Conservation (phyloP, 2,329 filamentous ascomycete genomes). For the Apiospora pterosperma region DNA sequence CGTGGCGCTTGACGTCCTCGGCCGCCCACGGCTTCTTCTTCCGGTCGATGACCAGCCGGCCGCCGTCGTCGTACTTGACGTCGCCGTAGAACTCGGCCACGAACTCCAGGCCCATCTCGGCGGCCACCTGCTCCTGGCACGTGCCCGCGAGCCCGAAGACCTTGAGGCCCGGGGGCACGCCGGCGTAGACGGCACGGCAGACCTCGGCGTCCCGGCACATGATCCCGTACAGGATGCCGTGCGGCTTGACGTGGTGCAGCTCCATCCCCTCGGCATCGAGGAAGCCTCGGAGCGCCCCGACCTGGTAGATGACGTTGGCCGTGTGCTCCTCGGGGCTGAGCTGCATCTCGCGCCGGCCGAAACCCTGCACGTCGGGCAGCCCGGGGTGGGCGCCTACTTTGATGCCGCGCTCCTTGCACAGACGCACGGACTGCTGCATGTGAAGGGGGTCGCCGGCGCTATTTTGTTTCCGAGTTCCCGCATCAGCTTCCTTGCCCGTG, state of each 20-base stretch:
- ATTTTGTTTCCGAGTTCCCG: background rate
- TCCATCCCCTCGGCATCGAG: slow-evolving; percentile 1
- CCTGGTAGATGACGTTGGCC: slow-evolving; percentile 7
- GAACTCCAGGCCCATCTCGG: slow-evolving; percentile 20
- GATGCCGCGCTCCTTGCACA: slow-evolving; percentile 2
- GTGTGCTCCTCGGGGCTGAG: slow-evolving; percentile 5
- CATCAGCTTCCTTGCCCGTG: background rate
- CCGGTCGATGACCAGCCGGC: slow-evolving; percentile 33
- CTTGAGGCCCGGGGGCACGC: slow-evolving; percentile 17
- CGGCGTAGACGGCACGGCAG: slow-evolving; percentile 21
- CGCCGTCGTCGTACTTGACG: slow-evolving; percentile 23
- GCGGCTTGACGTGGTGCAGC: slow-evolving; percentile 7
- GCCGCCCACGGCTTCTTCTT: slow-evolving; percentile 51
- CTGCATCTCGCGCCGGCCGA: slow-evolving; percentile 7
- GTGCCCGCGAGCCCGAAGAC: slow-evolving; percentile 24
- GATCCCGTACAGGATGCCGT: slow-evolving; percentile 25
- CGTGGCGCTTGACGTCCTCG: slow-evolving; percentile 36
- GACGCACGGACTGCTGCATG: slow-evolving; percentile 35
- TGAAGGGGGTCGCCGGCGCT: slow-evolving; percentile 47
- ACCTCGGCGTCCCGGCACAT: slow-evolving; percentile 22
- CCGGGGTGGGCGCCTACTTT: slow-evolving; percentile 7
- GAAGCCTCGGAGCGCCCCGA: slow-evolving; percentile 4
- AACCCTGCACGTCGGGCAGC: slow-evolving; percentile 3
- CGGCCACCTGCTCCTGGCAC: slow-evolving; percentile 20
- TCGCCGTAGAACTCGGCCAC: slow-evolving; percentile 25